Percentiles rank a stretch among this genome's conserved stretches.
These are phyloP conservation scores for Macadamia integrifolia DNA, from an alignment of 164 flowering plant genomes.

Conservation along the genomic window DNA sequence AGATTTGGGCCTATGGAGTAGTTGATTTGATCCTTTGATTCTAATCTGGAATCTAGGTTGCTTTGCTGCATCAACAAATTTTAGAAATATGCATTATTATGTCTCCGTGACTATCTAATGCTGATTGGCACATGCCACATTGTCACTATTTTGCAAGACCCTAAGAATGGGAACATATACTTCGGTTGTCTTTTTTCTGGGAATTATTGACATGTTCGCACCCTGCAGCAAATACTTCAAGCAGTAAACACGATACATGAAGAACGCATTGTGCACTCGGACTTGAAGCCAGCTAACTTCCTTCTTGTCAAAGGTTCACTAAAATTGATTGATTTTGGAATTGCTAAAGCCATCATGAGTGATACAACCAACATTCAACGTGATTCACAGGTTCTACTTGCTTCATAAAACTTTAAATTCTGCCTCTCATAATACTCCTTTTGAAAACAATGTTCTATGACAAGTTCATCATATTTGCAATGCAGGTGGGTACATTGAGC, in stretches of 20 bases:
- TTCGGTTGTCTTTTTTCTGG: no score
- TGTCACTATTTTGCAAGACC: no score
- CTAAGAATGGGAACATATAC: no score
- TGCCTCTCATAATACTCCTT: background rate
- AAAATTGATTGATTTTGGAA: conserved; percentile 97
- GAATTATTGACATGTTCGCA: conserved; percentile 3
- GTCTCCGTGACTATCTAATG: no score
- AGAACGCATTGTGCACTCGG: conserved; percentile 97
- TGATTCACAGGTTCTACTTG: conserved; percentile 76
- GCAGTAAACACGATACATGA: conserved; percentile 98
- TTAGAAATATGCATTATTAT: no score
- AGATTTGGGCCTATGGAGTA: no score
- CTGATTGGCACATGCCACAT: no score
- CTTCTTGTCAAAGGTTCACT: conserved; percentile 93
- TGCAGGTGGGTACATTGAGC: conserved; percentile 94
- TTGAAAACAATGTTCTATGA: background rate
- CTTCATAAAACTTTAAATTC: background rate
- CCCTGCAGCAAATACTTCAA: conserved; percentile 84
- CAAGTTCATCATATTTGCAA: background rate
- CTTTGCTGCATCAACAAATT: no score
- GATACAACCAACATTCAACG: conserved; percentile 98
- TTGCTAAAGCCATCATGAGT: conserved; percentile 94
- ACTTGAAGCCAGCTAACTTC: conserved; percentile 97
- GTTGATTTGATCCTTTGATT: no score
- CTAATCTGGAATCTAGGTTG: no score